Base-by-base conservation (phyloP, 2,329 filamentous ascomycete genomes). In the Emergomyces orientalis region DNA sequence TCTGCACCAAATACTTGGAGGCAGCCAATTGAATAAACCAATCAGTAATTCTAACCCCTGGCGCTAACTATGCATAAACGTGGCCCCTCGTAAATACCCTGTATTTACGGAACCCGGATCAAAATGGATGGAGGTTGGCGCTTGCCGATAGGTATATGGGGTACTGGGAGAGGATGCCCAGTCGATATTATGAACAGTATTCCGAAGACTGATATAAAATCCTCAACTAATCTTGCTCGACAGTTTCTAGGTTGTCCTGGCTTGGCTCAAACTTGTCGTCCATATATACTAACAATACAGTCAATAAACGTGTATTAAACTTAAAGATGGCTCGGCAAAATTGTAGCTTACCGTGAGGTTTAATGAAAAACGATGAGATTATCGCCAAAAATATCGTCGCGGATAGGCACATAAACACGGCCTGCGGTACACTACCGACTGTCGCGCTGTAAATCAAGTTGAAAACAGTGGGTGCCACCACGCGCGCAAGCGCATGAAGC, bases 361-460 rank as follows among this genome's bases (percentile, higher is more conserved):
- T 83, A 32, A 97, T 80, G 61, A 91, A 83, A 74, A 87, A 88
- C 70, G 86, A 89, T 61, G 85, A 80, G 1, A 86, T 60, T 37
- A 93, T 81, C 0, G 86, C 86, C 9, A 86, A 30, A 0, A 77
- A 82, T 72, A 96, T 96, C 0, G 89, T 79, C 8, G 77, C 76
- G 0, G 83, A 79, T 54, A 97, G 75, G 59, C 89, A 84, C 9
- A 95, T 84, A 73, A 97, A 97, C 0, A 96, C 87, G 0, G 90
- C 86, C 74, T 94, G 90, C 0, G 90, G 86, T 67, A 89, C 93
- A 1, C 77, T 85, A 25, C 82, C 85, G 1, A 97, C 90, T 0
- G 94, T 97, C 2, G 82, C 79, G 17, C 88, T 88, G 73, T 96
- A 99, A 11, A 97, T 84, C 5, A 89, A 84, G 70, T 94, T 96